These are phyloP conservation scores for Neonectria punicea DNA, from an alignment of 2,329 filamentous ascomycete genomes.

Conservation along the genomic window DNA sequence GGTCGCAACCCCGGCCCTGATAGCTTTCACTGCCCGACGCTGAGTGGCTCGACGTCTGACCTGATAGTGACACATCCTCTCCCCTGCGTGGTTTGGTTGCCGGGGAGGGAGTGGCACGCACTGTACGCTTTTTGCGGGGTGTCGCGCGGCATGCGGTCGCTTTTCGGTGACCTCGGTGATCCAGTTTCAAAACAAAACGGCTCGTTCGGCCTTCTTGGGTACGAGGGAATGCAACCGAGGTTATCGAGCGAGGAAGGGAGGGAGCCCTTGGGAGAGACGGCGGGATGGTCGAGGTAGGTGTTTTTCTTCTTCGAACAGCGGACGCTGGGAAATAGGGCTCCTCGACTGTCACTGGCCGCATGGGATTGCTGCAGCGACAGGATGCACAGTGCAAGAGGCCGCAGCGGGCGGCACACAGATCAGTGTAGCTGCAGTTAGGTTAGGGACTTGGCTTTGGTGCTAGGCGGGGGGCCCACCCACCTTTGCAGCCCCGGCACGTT, in stretches of 20 bases:
- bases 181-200: neutral
- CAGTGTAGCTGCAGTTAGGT: neutral
- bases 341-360: too few species aligned
- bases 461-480: neutral
- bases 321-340: too few species aligned
- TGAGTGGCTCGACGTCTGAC: neutral
- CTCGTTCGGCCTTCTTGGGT: neutral
- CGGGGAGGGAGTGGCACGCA: neutral
- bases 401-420: too few species aligned
- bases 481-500: neutral
- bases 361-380: neutral
- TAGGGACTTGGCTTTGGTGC: neutral
- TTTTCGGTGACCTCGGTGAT: neutral
- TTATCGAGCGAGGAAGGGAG: neutral
- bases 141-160: neutral
- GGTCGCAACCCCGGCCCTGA: neutral
- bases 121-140: neutral
- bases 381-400: neutral
- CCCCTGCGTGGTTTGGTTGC: neutral
- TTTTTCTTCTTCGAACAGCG: too few species aligned
- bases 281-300: too few species aligned
- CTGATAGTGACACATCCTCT: conserved; percentile 6
- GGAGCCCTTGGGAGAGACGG: neutral
- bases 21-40: neutral
- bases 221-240: neutral